These are phyloP conservation scores for Helichrysum umbraculigerum DNA, from an alignment of 129 eudicot genomes.

Conservation along the genomic window DNA sequence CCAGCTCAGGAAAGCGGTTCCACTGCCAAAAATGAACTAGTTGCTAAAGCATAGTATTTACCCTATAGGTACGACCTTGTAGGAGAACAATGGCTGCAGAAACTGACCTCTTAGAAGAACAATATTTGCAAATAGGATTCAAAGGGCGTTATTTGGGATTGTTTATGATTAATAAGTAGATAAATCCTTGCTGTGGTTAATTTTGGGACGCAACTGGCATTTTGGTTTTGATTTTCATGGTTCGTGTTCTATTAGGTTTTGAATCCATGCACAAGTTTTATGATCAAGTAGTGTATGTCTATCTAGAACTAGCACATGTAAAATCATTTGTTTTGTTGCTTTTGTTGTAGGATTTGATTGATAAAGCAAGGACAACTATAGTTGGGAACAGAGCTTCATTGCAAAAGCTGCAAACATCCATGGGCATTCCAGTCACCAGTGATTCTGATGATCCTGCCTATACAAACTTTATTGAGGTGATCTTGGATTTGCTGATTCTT, in stretches of 20 bases:
- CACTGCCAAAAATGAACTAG: neutral
- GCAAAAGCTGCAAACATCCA: constrained; percentile 70
- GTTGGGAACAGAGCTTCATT: constrained; percentile 68
- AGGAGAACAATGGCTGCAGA: neutral
- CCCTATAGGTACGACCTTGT: constrained; percentile 1
- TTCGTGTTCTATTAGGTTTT: too few relatives aligned
- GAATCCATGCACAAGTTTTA: too few relatives aligned
- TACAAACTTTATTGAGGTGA: constrained; percentile 30
- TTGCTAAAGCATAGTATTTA: neutral
- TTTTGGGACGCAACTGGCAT: too few relatives aligned
- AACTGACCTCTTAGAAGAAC: neutral
- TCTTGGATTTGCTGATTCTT: neutral
- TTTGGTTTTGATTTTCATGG: too few relatives aligned
- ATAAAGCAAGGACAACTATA: constrained; percentile 76
- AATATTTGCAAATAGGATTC: too few relatives aligned
- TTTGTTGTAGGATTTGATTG: constrained; percentile 70
- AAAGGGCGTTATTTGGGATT: too few relatives aligned
- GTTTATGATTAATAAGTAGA: too few relatives aligned
- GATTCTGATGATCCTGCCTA: constrained; percentile 81
- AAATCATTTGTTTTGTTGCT: constrained; percentile 7
- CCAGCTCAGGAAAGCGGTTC: neutral
- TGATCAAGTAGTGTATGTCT: neutral
- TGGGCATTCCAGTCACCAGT: constrained; percentile 58
- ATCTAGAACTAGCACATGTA: neutral
- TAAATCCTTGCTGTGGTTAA: too few relatives aligned